A percentile compares a stretch with the other conserved stretches of the same genome.
Evolutionary conservation across 176 grass and related monocot genomes (phyloP).

Genomic region (Ensete glaucum): DNA sequence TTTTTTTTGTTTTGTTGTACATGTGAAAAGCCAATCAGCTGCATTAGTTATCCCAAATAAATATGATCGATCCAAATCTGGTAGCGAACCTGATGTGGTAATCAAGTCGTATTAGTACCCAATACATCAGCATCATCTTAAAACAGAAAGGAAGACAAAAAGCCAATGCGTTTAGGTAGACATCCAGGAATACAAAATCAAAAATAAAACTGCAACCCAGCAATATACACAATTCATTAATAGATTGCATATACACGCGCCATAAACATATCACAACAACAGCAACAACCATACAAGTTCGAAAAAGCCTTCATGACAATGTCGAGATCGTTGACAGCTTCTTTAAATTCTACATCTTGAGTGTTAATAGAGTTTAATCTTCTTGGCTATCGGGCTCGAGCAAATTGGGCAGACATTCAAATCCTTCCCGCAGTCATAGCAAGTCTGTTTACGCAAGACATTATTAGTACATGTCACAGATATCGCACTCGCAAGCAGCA

Average conservation of each 20-base stretch:
- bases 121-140: too few relatives aligned
- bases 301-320: neutral
- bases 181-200: too few relatives aligned
- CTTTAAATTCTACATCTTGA: neutral
- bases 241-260: neutral
- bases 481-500: neutral
- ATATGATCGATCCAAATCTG: too few relatives aligned
- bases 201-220: neutral
- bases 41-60: too few relatives aligned
- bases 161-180: too few relatives aligned
- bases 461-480: neutral
- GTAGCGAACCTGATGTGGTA: too few relatives aligned
- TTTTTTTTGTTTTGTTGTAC: too few relatives aligned
- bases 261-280: too few relatives aligned
- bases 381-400: constrained; percentile 50
- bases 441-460: constrained; percentile 35
- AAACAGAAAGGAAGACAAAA: too few relatives aligned
- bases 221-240: neutral
- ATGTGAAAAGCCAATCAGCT: too few relatives aligned
- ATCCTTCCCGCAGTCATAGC: constrained; percentile 46
- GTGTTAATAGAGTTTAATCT: constrained; percentile 59
- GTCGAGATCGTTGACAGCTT: neutral
- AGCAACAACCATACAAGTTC: neutral
- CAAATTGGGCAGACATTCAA: constrained; percentile 62
- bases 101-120: too few relatives aligned